Evolutionary conservation across 768 basidiomycete genomes (phyloP).

Genomic region (Tulasnella sp.): DNA sequence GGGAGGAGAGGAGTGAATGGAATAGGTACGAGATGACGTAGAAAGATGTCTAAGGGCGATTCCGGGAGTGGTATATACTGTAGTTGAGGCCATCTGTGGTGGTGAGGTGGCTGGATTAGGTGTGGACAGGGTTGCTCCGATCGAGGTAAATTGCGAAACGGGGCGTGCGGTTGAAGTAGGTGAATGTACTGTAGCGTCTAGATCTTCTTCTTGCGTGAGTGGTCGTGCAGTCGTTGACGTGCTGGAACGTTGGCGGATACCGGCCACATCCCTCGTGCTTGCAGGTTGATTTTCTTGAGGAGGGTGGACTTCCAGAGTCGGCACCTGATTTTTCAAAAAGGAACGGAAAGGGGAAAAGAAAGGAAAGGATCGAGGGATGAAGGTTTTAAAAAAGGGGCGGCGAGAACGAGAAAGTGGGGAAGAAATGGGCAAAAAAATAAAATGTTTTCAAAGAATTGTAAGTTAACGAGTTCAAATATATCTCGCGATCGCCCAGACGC

Average conservation of each 20-base stretch:
- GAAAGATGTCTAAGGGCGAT: slow-evolving; percentile 10
- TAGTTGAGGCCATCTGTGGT: background rate
- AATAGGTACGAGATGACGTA: background rate
- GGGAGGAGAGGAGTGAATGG: slow-evolving; percentile 3
- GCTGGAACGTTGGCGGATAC: background rate
- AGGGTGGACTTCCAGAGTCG: slow-evolving; percentile 4
- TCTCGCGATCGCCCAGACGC: slow-evolving; percentile 15
- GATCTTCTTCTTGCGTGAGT: slow-evolving; percentile 5
- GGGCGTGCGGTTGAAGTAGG: background rate
- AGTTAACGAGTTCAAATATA: slow-evolving; percentile 21
- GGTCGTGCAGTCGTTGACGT: slow-evolving; percentile 4
- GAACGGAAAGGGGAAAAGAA: background rate
- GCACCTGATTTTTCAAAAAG: slow-evolving; percentile 7
- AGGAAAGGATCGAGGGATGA: background rate
- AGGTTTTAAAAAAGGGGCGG: background rate
- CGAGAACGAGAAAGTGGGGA: slow-evolving; percentile 10
- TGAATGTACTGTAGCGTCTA: slow-evolving; percentile 12
- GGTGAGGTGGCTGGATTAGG: background rate
- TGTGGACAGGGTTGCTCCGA: background rate
- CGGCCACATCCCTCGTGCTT: background rate
- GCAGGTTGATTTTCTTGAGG: background rate
- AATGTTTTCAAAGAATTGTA: slow-evolving; percentile 11
- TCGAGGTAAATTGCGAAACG: background rate
- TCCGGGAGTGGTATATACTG: slow-evolving; percentile 5
- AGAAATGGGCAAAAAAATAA: background rate